These are phyloP conservation scores for Pseudogymnoascus sp. DNA, from an alignment of 2,329 filamentous ascomycete species.

Conservation along the genomic window DNA sequence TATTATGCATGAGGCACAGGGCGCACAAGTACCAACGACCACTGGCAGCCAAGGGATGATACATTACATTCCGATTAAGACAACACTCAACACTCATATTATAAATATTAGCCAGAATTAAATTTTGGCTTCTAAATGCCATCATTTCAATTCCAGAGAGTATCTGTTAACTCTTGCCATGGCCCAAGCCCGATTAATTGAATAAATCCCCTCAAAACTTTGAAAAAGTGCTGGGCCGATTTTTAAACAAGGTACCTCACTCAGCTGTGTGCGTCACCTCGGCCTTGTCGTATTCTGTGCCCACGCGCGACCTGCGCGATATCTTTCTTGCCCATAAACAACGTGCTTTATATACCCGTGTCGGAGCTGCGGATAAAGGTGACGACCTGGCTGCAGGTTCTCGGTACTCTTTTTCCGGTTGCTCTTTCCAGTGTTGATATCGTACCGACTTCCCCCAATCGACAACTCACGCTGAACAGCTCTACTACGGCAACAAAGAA, in stretches of 20 bases:
- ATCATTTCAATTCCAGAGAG: not conserved
- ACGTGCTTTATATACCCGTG: not conserved
- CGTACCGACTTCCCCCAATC: not conserved
- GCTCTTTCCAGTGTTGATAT: not conserved
- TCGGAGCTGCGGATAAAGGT: conserved; percentile 4
- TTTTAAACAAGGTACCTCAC: not conserved
- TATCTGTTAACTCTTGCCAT: not conserved
- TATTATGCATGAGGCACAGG: not conserved
- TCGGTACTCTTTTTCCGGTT: not conserved
- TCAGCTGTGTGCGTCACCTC: conserved; percentile 3
- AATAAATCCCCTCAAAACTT: not conserved
- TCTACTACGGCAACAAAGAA: not conserved
- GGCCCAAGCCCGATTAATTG: not conserved
- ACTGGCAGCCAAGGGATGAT: not conserved
- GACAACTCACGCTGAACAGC: not conserved
- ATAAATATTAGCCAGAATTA: conserved; percentile 7
- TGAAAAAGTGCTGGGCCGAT: not conserved
- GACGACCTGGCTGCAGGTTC: not conserved
- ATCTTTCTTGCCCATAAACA: conserved; percentile 5
- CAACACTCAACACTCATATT: conserved; percentile 3
- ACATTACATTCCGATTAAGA: conserved; percentile 2
- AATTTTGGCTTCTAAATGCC: not conserved
- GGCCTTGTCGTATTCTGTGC: not conserved
- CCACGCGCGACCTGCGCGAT: not conserved
- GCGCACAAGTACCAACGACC: not conserved